phyloP scores from a whole-genome alignment of 75 land plant genomes.

The Sequoia sempervirens region DNA sequence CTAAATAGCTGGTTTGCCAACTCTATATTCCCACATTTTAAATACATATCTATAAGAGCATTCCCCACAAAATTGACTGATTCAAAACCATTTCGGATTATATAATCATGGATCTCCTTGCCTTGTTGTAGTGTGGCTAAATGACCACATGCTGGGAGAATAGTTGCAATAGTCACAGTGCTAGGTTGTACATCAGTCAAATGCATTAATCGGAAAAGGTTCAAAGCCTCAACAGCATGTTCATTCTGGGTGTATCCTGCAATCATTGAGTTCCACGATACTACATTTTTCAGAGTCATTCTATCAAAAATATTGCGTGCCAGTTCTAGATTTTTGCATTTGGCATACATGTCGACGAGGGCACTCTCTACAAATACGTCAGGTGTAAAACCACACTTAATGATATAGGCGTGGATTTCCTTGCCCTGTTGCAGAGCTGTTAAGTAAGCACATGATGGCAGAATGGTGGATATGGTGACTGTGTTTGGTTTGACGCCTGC shows the following conservation, averaged over 20 bases:
- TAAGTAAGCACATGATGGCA: too few species aligned
- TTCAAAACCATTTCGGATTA: slow-evolving; percentile 24
- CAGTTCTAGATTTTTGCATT: too few species aligned
- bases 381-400: too few species aligned
- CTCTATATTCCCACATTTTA: slow-evolving; percentile 33
- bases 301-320: slow-evolving; percentile 5
- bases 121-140: slow-evolving; percentile 41
- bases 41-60: slow-evolving; percentile 48
- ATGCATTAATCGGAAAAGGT: slow-evolving; percentile 37
- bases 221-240: slow-evolving; percentile 32
- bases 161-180: slow-evolving; percentile 22
- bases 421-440: too few species aligned
- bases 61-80: slow-evolving; percentile 30
- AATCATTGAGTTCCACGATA: slow-evolving; percentile 35
- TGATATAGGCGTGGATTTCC: too few species aligned
- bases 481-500: too few species aligned
- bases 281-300: slow-evolving; percentile 18
- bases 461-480: too few species aligned
- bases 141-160: slow-evolving; percentile 45
- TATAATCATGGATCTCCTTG: slow-evolving; percentile 30
- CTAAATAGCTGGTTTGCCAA: slow-evolving; percentile 30
- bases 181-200: slow-evolving; percentile 28
- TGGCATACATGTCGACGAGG: too few species aligned
- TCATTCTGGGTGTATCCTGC: slow-evolving; percentile 19
- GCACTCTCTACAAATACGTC: too few species aligned